Conservation (phyloP, 352 stramenopile genomes). For the Phytophthora brassicae region DNA sequence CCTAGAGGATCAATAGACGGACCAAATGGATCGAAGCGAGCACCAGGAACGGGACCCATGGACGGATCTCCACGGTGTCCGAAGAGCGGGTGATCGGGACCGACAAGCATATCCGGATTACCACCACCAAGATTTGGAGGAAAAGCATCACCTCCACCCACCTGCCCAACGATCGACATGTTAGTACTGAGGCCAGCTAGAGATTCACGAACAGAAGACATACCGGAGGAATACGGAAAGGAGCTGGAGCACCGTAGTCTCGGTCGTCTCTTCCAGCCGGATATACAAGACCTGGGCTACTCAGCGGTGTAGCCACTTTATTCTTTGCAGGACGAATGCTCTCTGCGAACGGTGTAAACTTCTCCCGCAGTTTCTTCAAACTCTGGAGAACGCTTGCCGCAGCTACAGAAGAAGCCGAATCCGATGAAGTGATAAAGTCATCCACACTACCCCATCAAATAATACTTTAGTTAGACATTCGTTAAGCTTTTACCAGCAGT, state of each 20-base stretch:
- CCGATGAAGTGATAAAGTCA: constrained; percentile 32
- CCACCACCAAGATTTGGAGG: constrained; percentile 59
- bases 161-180: constrained; percentile 16
- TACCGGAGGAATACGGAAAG: constrained; percentile 45
- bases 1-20: constrained; percentile 58
- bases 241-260: constrained; percentile 17
- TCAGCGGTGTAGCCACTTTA: constrained; percentile 8
- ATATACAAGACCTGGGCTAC: constrained; percentile 14
- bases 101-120: constrained; percentile 73
- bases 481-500: neutral
- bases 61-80: constrained; percentile 56
- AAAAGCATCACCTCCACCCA: constrained; percentile 70
- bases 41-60: constrained; percentile 61
- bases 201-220: neutral
- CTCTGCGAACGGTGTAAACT: constrained; percentile 57
- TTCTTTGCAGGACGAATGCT: constrained; percentile 54
- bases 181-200: neutral
- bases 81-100: constrained; percentile 76
- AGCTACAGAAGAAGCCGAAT: constrained; percentile 23
- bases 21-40: constrained; percentile 85
- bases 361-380: constrained; percentile 45
- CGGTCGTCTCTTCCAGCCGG: constrained; percentile 18
- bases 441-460: constrained; percentile 29
- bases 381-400: constrained; percentile 55
- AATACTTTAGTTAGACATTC: neutral